Percentiles rank a stretch among this genome's conserved stretches.
Evolutionary conservation across 2,329 filamentous ascomycete species (phyloP).

Genomic region (Ophiostoma montium): DNA sequence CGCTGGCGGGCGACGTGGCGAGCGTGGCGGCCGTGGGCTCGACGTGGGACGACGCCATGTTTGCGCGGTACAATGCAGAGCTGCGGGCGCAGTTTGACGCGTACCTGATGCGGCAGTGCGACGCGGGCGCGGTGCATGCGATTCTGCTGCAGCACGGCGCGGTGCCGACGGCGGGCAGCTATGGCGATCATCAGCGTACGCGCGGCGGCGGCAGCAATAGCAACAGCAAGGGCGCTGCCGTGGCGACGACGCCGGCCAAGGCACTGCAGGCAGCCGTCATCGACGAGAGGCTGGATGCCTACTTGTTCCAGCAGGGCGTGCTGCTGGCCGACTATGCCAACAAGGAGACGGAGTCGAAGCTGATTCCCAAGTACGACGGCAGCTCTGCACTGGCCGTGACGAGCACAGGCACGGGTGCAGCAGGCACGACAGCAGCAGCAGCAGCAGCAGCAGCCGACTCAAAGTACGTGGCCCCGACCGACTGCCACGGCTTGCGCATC

Average conservation of each 20-base stretch:
- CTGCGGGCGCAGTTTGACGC: conserved; percentile 15
- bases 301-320: conserved; percentile 45
- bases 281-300: conserved; percentile 42
- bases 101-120: conserved; percentile 13
- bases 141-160: conserved; percentile 12
- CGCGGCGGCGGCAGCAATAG: neutral
- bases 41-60: conserved; percentile 30
- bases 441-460: neutral
- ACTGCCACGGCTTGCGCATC: conserved; percentile 53
- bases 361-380: conserved; percentile 26
- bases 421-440: no score
- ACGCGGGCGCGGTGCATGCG: conserved; percentile 10
- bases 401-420: neutral
- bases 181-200: neutral
- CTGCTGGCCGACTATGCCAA: conserved; percentile 34
- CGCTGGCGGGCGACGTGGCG: conserved; percentile 71
- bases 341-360: conserved; percentile 22
- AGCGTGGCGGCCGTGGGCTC: conserved; percentile 50
- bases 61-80: conserved; percentile 16
- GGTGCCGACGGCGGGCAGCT: conserved; percentile 5
- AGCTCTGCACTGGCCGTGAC: conserved; percentile 5
- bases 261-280: conserved; percentile 65
- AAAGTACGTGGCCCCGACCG: conserved; percentile 37
- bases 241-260: conserved; percentile 51
- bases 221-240: conserved; percentile 3